Base-by-base conservation (phyloP, 192 early-diverging fungal species). In the Backusella macrospora region DNA sequence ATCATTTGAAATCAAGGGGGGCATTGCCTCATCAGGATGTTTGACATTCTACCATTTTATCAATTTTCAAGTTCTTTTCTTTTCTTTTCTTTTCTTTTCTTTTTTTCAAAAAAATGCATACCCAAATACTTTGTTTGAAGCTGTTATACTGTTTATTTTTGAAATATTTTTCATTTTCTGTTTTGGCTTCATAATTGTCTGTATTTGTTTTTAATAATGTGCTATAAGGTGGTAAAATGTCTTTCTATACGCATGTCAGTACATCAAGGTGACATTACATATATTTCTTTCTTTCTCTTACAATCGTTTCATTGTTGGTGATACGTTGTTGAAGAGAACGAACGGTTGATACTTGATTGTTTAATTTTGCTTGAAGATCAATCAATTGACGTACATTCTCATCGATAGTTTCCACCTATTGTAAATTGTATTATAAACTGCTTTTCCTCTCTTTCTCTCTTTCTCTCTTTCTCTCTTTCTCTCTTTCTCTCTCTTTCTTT, bases 1-100 rank as follows among this genome's bases (percentile, higher is more conserved):
- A 21, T 71, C 34, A 13, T 65, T 43, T 12, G 55, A 43, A 14
- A 12, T 39, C 23, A 70, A 47, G 9, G 46, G 5, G 39, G 75
- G 75, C 75, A 80, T 76, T 7, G 40, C 15, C 66, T 73, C 75
- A 70, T 77, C 72, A 12, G 59, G 72, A 47, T 80, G 75, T 15
- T 80, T 59, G 4, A 80, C 67, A 67, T 71, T 76, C 79, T 71
- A 80, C 79, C 79, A n/a, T n/a, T n/a, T n/a, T n/a, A n/a, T n/a
- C n/a, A n/a, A n/a, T n/a, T n/a, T n/a, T n/a, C n/a, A n/a, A n/a
- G n/a, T n/a, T n/a, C n/a, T n/a, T n/a, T n/a, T n/a, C n/a, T n/a
- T n/a, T n/a, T n/a, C n/a, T n/a, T n/a, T n/a, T n/a, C n/a, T n/a
- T n/a, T n/a, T n/a, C n/a, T n/a, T n/a, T n/a, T n/a, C n/a, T n/a